phyloP scores from a whole-genome alignment of 345 rosid species.

The Moricandia arvensis region DNA sequence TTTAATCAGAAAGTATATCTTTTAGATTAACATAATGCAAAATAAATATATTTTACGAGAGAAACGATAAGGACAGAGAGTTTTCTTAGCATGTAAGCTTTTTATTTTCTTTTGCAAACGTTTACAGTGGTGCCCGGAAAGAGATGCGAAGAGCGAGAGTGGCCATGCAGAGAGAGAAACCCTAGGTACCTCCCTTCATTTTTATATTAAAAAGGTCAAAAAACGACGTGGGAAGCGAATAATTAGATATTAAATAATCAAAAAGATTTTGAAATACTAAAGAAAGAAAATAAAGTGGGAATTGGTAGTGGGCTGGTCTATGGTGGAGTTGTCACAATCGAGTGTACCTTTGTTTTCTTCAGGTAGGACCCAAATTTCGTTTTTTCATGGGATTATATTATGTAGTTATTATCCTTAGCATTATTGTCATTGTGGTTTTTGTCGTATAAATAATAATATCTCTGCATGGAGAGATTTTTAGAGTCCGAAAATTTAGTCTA shows the following conservation, averaged over 20 bases:
- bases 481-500: neutral
- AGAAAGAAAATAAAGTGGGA: conserved; percentile 34
- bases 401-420: neutral
- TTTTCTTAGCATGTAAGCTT: conserved; percentile 39
- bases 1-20: neutral
- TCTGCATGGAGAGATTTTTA: conserved; percentile 6
- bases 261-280: conserved; percentile 24
- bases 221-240: conserved; percentile 27
- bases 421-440: conserved; percentile 21
- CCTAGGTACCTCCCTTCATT: conserved; percentile 28
- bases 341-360: conserved; percentile 42
- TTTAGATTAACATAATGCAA: neutral
- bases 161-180: conserved; percentile 43
- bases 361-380: conserved; percentile 25
- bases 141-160: conserved; percentile 34
- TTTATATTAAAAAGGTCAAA: conserved; percentile 23
- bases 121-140: conserved; percentile 26
- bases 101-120: conserved; percentile 17
- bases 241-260: conserved; percentile 14
- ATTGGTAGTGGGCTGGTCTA: conserved; percentile 43
- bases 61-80: conserved; percentile 26
- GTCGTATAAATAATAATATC: conserved; percentile 2
- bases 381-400: conserved; percentile 18
- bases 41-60: neutral
- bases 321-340: conserved; percentile 45